Base-by-base conservation (phyloP, 2,329 filamentous ascomycete species). In the Dissoconium aciculare region DNA sequence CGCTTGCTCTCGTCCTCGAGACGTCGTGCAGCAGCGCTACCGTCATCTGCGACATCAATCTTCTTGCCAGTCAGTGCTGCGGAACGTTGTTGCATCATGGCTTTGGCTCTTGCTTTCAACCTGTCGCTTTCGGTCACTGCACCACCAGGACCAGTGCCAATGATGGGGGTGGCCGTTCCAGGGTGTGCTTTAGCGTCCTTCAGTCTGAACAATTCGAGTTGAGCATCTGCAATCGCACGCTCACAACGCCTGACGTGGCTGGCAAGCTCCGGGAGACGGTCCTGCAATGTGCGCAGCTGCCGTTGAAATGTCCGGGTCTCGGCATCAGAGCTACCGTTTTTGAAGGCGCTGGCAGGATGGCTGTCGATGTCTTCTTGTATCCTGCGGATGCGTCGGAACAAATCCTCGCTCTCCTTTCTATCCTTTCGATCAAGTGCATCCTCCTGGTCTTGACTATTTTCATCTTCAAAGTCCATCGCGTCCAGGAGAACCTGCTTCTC, bases 41-140 rank as follows among this genome's bases (percentile, higher is more conserved):
- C 78, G 41, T 91, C 81, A 37, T 76, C 69, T 8, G 8, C n/a
- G 2, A 63, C 55, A 21, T 81, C 74, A 27, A 74, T 64, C 26
- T 77, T 62, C 55, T 78, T 83, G 34, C 89, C 89, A 13, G 84
- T 83, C 40, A 98, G 62, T 11, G 89, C 87, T 33, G 89, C 89
- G 43, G 89, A 85, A 36, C 89, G 78, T 49, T 93, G 85, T 59
- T 95, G 87, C 89, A 98, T 98, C 74, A 94, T 92, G 23, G 87
- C 87, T 59, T 85, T 92, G 17, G 89, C 87, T 44, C 85, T 74
- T 19, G 89, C 89, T 62, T 94, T 95, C 43, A 95, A 71, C 32
- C 87, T 74, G 57, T 98, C 89, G 3, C 83, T 79, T 57, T 98
- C 89, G 0, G 89, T 98, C 25, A 98, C 73, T 26, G 73, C 61